Conservation (phyloP, 2,329 filamentous ascomycete species). For the Talaromyces albobiverticillius region DNA sequence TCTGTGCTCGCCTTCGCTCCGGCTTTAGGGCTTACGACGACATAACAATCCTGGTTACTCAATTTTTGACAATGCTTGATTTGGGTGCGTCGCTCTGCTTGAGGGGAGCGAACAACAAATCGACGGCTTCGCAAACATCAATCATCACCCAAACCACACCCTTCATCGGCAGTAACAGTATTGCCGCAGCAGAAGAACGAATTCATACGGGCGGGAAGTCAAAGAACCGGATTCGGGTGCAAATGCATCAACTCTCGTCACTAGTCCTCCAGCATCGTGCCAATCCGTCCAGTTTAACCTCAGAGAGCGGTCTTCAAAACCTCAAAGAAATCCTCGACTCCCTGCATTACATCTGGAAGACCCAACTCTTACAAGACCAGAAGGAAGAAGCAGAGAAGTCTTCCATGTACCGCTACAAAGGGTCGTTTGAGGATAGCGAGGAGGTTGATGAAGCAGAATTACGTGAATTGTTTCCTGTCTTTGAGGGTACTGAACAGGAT, state of each 20-base stretch:
- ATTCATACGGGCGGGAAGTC: constrained; percentile 14
- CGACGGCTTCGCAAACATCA: constrained; percentile 22
- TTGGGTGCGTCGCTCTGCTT: constrained; percentile 67
- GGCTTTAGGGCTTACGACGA: constrained; percentile 81
- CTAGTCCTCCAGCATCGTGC: constrained; percentile 32
- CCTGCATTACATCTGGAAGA: constrained; percentile 78
- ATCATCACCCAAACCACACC: constrained; percentile 36
- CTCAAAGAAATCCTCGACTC: constrained; percentile 66
- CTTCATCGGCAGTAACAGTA: constrained; percentile 32
- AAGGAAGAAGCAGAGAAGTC: constrained; percentile 69
- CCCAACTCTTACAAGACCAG: constrained; percentile 72
- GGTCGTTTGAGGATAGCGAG: constrained; percentile 72
- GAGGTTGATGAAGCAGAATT: constrained; percentile 72
- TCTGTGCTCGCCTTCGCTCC: constrained; percentile 66
- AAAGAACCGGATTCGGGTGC: constrained; percentile 31
- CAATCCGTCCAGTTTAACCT: constrained; percentile 37
- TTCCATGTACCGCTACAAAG: constrained; percentile 80
- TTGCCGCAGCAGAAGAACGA: constrained; percentile 20
- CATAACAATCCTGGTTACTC: constrained; percentile 72
- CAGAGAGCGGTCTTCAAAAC: constrained; percentile 45
- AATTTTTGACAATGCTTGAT: constrained; percentile 74
- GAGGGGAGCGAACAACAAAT: constrained; percentile 18
- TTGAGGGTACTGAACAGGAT: constrained; percentile 52
- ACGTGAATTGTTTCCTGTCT: constrained; percentile 76
- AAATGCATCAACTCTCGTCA: constrained; percentile 37